phyloP scores from a whole-genome alignment of 2,329 filamentous ascomycete species.

The Colletotrichum tropicicola region DNA sequence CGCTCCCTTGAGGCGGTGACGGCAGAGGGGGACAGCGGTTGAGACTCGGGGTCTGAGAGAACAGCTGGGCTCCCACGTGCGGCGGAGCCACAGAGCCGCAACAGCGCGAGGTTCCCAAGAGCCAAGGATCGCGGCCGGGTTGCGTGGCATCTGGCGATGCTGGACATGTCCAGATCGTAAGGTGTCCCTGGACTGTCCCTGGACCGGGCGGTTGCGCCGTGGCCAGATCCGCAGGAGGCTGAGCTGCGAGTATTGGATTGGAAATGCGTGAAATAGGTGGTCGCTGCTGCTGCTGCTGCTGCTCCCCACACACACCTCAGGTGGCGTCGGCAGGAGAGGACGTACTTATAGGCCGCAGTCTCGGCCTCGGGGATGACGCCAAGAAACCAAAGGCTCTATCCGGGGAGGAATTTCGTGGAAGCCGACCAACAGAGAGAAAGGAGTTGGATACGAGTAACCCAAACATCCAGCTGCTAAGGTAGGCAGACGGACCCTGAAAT shows the following conservation, averaged over 20 bases:
- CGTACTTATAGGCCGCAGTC: slow-evolving; percentile 7
- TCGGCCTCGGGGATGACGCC: neutral
- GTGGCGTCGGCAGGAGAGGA: neutral
- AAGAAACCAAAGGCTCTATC: neutral
- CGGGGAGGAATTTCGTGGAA: neutral
- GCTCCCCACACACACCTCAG: slow-evolving; percentile 25
- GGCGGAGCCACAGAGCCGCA: neutral
- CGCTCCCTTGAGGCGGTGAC: neutral
- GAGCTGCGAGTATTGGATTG: neutral
- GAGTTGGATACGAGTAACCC: neutral
- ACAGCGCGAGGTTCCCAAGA: neutral
- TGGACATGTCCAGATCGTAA: too few species aligned
- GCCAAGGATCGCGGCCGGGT: too few species aligned
- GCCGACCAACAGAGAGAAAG: neutral
- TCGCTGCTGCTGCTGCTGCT: too few species aligned
- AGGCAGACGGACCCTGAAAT: neutral
- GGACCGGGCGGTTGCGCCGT: too few species aligned
- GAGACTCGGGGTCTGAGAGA: neutral
- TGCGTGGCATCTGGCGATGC: too few species aligned
- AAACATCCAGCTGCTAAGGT: neutral
- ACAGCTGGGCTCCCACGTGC: too few species aligned
- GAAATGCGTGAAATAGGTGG: neutral
- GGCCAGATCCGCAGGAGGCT: too few species aligned
- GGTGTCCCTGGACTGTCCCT: too few species aligned
- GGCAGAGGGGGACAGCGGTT: neutral